Conservation (phyloP, 139 green algal species). For the Chlorella sp. region DNA sequence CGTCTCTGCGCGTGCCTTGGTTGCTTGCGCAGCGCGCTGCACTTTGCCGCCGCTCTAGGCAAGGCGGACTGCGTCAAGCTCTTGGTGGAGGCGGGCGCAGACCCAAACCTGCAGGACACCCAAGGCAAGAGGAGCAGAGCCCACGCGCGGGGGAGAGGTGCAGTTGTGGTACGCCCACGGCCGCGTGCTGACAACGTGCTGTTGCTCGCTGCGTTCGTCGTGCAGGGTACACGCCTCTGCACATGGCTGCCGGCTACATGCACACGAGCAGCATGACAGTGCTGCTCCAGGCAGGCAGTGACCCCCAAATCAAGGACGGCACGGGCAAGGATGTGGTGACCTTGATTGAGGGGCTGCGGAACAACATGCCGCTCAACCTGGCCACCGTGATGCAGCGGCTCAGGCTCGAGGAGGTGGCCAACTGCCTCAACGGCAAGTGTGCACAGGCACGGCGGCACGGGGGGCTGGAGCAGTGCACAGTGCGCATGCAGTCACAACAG, state of each 20-base stretch:
- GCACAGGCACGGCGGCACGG: too few relatives aligned
- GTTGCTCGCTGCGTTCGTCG: background rate
- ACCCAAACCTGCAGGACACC: conserved; percentile 49
- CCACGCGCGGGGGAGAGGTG: background rate
- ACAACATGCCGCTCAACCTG: conserved; percentile 49
- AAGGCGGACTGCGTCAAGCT: conserved; percentile 48
- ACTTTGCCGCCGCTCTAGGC: conserved; percentile 72
- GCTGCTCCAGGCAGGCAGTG: conserved; percentile 63
- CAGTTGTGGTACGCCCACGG: too few relatives aligned
- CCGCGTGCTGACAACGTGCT: background rate
- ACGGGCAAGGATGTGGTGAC: conserved; percentile 43
- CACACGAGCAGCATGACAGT: conserved; percentile 50
- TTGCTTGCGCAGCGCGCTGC: conserved; percentile 70
- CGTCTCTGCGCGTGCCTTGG: background rate
- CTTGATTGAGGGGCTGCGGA: conserved; percentile 66
- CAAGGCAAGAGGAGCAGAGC: conserved; percentile 9
- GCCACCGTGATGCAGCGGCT: conserved; percentile 51
- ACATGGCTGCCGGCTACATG: conserved; percentile 82
- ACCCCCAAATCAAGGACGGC: conserved; percentile 55
- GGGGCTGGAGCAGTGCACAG: background rate
- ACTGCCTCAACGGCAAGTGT: conserved; percentile 42
- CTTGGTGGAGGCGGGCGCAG: conserved; percentile 57
- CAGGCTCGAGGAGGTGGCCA: conserved; percentile 67
- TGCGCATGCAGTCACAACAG: background rate
- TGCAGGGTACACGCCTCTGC: conserved; percentile 75